Percentiles rank a stretch among this genome's conserved stretches.
phyloP scores from a whole-genome alignment of 148 eudicot genomes.

The Pouteria glomerata region DNA sequence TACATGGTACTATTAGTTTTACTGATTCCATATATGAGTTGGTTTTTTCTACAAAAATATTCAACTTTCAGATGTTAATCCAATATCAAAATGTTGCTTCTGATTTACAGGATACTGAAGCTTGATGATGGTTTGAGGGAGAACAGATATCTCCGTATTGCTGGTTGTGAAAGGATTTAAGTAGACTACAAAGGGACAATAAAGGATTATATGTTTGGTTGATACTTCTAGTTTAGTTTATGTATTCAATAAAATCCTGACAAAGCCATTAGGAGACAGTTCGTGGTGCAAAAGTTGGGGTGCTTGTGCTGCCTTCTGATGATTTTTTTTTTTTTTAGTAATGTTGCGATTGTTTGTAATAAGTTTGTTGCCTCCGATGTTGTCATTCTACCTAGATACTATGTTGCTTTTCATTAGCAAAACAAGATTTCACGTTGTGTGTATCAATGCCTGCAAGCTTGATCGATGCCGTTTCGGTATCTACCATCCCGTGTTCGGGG shows the following conservation, averaged over 20 bases:
- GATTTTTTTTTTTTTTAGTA: too few species aligned
- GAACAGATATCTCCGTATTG: background rate
- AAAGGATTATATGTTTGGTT: background rate
- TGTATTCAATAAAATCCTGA: background rate
- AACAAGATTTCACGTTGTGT: too few species aligned
- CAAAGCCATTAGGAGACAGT: background rate
- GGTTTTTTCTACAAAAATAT: background rate
- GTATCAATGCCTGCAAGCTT: too few species aligned
- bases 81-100: background rate
- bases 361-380: background rate
- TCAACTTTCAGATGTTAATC: background rate
- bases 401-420: too few species aligned
- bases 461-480: too few species aligned
- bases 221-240: background rate
- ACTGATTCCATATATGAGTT: too few species aligned
- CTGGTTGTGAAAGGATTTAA: background rate
- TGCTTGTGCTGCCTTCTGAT: background rate
- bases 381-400: background rate
- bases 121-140: background rate
- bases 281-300: background rate
- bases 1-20: too few species aligned
- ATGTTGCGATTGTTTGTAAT: too few species aligned
- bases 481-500: too few species aligned
- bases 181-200: background rate
- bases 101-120: background rate